phyloP scores from a whole-genome alignment of 768 basidiomycete species.

The Dioszegia aurantiaca region DNA sequence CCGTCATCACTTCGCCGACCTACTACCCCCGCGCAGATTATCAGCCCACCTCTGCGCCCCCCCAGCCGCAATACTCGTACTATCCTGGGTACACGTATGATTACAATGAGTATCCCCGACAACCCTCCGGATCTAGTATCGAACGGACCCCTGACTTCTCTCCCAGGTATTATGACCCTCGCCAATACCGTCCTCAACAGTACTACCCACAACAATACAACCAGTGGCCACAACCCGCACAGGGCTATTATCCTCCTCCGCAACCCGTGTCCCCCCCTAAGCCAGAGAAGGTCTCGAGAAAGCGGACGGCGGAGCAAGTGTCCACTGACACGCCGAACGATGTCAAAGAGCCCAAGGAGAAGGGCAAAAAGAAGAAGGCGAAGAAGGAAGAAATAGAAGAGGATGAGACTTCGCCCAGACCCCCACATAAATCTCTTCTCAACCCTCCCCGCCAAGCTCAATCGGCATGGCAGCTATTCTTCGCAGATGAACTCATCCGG shows the following conservation, averaged over 20 bases:
- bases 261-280: slow-evolving; percentile 13
- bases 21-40: slow-evolving; percentile 17
- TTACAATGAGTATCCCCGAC: slow-evolving; percentile 1
- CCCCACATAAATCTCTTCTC: slow-evolving; percentile 66
- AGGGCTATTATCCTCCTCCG: slow-evolving; percentile 12
- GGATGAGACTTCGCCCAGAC: slow-evolving; percentile 16
- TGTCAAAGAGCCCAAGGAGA: slow-evolving; percentile 29
- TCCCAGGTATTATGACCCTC: slow-evolving; percentile 5
- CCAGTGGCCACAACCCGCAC: slow-evolving; percentile 7
- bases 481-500: slow-evolving; percentile 86
- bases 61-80: slow-evolving; percentile 19
- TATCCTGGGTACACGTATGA: slow-evolving; percentile 26
- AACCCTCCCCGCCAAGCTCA: slow-evolving; percentile 87
- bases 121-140: neutral
- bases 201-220: slow-evolving; percentile 7
- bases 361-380: slow-evolving; percentile 28
- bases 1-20: slow-evolving; percentile 13
- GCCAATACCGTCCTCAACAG: slow-evolving; percentile 2
- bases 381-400: slow-evolving; percentile 27
- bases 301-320: slow-evolving; percentile 35
- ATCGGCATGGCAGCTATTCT: slow-evolving; percentile 94
- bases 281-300: slow-evolving; percentile 33
- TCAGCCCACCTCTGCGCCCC: slow-evolving; percentile 28
- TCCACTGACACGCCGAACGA: slow-evolving; percentile 26
- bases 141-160: slow-evolving; percentile 1